Evolutionary conservation across 345 rosid species (phyloP), one percentile per base, ranked within the genome.

Genomic region (Arabis alpina): DNA sequence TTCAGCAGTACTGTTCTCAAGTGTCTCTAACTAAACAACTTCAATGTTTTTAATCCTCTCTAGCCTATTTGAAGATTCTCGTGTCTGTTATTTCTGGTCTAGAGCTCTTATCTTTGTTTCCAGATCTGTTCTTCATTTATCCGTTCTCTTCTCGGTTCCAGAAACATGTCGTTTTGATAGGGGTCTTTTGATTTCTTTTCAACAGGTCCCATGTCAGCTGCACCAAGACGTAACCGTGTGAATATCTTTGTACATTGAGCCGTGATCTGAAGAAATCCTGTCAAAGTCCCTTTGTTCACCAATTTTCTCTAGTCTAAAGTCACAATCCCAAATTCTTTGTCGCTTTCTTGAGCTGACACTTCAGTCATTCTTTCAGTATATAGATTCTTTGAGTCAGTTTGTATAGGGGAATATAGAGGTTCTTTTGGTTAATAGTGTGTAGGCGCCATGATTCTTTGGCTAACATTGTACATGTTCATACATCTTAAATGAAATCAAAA

Each of bases 161-260:
- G 47, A 77, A 68, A 55, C 8, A 83, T 84, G 77, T 82, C 88
- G 71, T 79, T 81, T 93, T 88, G 95, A 85, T 89, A 65, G 84
- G 77, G 81, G 78, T 66, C 79, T 74, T 83, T 83, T 71, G 79
- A 82, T 68, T 55, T 76, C 48, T 69, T 66, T 79, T 81, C 84
- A 69, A 72, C 96, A 90, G 97, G 97, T 85, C 76, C 66, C 11
- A 50, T 76, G 66, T 83, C 83, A 37, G 89, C 83, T 76, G 82
- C 82, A 71, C 82, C 86, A 81, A 81, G 88, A 77, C 64, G 88
- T 77, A 82, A 77, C 83, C 82, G 65, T 76, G 79, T 80, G 77
- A 81, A 82, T 82, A 45, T 85, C 78, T 80, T 75, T 87, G 93
- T 85, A 37, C 84, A 77, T 76, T 80, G 87, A 85, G 55, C 84